Conservation (phyloP, 2,329 filamentous ascomycete genomes). For the Epichloe gansuensis region DNA sequence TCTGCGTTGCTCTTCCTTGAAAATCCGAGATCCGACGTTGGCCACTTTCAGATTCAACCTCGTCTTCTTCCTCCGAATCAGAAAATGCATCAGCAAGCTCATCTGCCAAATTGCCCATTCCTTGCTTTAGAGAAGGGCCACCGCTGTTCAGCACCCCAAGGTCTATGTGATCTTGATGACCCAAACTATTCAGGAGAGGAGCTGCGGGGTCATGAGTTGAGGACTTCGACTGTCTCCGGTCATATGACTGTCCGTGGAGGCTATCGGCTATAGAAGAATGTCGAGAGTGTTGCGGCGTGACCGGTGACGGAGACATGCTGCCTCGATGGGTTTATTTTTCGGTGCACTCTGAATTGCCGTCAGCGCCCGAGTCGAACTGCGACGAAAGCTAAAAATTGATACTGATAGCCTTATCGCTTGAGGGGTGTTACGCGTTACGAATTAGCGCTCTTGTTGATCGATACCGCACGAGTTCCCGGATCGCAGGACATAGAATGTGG, state of each 20-base stretch:
- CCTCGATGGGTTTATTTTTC: background rate
- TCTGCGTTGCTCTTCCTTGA: background rate
- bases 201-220: conserved; percentile 38
- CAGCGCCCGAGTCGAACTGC: background rate
- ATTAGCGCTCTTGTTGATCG: background rate
- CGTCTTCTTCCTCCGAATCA: conserved; percentile 52
- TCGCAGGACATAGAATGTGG: background rate
- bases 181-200: conserved; percentile 35
- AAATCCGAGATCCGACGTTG: background rate
- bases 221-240: conserved; percentile 38
- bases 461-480: background rate
- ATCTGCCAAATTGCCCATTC: conserved; percentile 67
- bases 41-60: conserved; percentile 37
- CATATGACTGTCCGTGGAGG: conserved; percentile 31
- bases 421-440: background rate
- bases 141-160: conserved; percentile 32
- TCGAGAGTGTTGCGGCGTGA: conserved; percentile 47
- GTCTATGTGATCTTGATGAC: conserved; percentile 35
- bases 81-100: conserved; percentile 65
- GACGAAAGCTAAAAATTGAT: background rate
- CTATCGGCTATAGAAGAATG: conserved; percentile 43
- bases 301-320: conserved; percentile 5
- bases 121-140: conserved; percentile 35
- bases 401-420: background rate
- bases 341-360: background rate